Conservation (phyloP, 2,329 filamentous ascomycete species). For the Sclerotinia glacialis region DNA sequence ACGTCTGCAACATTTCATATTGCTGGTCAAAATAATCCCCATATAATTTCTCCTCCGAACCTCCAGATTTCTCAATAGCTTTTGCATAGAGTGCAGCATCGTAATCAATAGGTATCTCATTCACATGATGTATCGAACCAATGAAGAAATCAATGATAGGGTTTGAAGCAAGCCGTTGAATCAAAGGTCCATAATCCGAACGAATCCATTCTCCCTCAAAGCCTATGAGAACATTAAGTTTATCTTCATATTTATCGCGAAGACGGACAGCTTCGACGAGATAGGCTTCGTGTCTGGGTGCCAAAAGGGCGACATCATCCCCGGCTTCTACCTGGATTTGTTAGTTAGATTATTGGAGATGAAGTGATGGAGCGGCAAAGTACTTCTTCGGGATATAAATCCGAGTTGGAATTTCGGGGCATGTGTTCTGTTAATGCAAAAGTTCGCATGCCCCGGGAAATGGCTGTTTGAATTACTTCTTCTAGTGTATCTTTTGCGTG, state of each 20-base stretch:
- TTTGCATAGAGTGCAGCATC: constrained; percentile 63
- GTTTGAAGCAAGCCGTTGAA: constrained; percentile 56
- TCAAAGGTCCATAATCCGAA: constrained; percentile 55
- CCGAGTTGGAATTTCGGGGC: constrained; percentile 68
- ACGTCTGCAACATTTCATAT: constrained; percentile 69
- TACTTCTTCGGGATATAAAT: constrained; percentile 92
- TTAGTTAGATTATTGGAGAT: constrained; percentile 26
- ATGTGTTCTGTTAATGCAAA: constrained; percentile 95
- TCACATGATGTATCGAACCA: constrained; percentile 87
- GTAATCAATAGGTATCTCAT: constrained; percentile 85
- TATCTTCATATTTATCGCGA: constrained; percentile 62
- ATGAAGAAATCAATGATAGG: constrained; percentile 83
- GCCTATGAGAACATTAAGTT: constrained; percentile 79
- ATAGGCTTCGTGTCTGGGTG: constrained; percentile 65
- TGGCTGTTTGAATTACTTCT: constrained; percentile 75
- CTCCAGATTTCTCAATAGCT: constrained; percentile 43
- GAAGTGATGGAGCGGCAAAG: background rate
- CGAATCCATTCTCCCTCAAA: constrained; percentile 96
- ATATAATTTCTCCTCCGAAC: constrained; percentile 70
- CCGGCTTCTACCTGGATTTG: constrained; percentile 47
- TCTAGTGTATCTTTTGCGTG: constrained; percentile 86
- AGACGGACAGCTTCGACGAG: constrained; percentile 72
- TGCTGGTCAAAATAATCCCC: constrained; percentile 88
- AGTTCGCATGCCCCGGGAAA: constrained; percentile 72
- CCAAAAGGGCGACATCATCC: constrained; percentile 47